phyloP scores from a whole-genome alignment of 2,329 filamentous ascomycete genomes.

The Coniosporium tulheliwenetii region DNA sequence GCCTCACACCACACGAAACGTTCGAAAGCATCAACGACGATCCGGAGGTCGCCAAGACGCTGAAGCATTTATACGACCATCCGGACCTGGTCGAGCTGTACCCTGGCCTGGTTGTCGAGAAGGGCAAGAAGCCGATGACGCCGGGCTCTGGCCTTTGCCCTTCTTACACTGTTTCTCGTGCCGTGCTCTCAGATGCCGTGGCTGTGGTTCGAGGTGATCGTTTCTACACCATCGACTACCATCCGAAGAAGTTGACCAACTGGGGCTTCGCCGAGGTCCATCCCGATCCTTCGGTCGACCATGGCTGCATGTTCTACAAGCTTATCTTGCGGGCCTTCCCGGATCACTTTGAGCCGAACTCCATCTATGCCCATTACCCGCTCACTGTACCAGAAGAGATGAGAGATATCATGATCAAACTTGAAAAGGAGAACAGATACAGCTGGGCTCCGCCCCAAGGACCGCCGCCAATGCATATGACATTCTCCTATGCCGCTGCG shows the following conservation, averaged over 20 bases:
- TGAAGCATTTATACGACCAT: conserved; percentile 45
- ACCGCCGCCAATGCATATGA: conserved; percentile 19
- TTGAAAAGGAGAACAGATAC: conserved; percentile 20
- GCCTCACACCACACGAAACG: conserved; percentile 37
- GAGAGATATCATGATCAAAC: conserved; percentile 23
- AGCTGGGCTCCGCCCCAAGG: conserved; percentile 17
- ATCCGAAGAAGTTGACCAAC: conserved; percentile 18
- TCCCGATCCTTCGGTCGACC: conserved; percentile 26
- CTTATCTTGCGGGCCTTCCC: conserved; percentile 35
- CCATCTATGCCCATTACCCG: conserved; percentile 34
- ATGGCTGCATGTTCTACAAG: conserved; percentile 36
- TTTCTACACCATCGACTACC: conserved; percentile 36
- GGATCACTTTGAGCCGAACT: conserved; percentile 30
- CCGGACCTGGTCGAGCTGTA: conserved; percentile 56
- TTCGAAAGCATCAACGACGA: conserved; percentile 46
- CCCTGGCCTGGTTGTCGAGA: conserved; percentile 49
- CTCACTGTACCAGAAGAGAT: conserved; percentile 32
- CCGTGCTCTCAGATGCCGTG: conserved; percentile 44
- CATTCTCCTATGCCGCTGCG: conserved; percentile 30
- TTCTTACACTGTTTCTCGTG: conserved; percentile 38
- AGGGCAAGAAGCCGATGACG: conserved; percentile 34
- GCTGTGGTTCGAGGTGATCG: conserved; percentile 43
- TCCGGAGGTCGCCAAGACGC: conserved; percentile 35
- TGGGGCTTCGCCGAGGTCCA: conserved; percentile 32
- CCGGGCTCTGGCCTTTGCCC: conserved; percentile 38